Conservation (phyloP, 2,329 filamentous ascomycete species). For the Phialophora tarda region DNA sequence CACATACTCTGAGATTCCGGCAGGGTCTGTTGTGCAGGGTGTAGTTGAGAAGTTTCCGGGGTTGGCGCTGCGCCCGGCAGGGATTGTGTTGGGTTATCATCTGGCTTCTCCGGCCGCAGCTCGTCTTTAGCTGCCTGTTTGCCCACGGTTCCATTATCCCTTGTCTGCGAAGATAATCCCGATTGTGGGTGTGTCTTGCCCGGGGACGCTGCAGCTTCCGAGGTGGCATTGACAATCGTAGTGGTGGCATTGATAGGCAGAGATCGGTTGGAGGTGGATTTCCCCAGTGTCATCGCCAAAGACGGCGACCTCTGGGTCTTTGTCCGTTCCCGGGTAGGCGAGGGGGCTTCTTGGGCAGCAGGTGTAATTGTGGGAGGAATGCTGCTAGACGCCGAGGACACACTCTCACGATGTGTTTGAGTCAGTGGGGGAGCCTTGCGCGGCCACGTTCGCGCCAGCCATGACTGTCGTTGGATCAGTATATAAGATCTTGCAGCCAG, state of each 20-base stretch:
- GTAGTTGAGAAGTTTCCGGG: slow-evolving; percentile 4
- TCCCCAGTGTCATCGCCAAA: slow-evolving; percentile 52
- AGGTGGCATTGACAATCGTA: slow-evolving; percentile 52
- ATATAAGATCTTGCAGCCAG: background rate
- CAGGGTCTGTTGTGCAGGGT: slow-evolving; percentile 2
- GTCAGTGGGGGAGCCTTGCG: slow-evolving; percentile 56
- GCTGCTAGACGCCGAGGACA: slow-evolving; percentile 44
- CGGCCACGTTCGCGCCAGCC: slow-evolving; percentile 56
- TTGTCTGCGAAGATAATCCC: slow-evolving; percentile 25
- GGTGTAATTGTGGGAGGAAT: slow-evolving; percentile 36
- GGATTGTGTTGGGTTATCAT: background rate
- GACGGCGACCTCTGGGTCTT: slow-evolving; percentile 46
- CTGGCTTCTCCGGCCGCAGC: slow-evolving; percentile 22
- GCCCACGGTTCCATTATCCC: background rate
- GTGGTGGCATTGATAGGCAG: slow-evolving; percentile 53
- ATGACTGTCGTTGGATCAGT: slow-evolving; percentile 36
- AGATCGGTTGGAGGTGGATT: slow-evolving; percentile 47
- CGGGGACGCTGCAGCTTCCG: slow-evolving; percentile 35
- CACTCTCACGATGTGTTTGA: slow-evolving; percentile 57
- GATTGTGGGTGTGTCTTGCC: slow-evolving; percentile 38
- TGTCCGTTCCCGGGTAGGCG: slow-evolving; percentile 41
- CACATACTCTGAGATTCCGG: slow-evolving; percentile 41
- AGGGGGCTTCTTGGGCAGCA: slow-evolving; percentile 45
- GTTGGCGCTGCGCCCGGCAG: background rate
- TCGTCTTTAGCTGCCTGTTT: background rate